phyloP scores from a whole-genome alignment of 805 yeast genomes.

The Candida tammaniensis region DNA sequence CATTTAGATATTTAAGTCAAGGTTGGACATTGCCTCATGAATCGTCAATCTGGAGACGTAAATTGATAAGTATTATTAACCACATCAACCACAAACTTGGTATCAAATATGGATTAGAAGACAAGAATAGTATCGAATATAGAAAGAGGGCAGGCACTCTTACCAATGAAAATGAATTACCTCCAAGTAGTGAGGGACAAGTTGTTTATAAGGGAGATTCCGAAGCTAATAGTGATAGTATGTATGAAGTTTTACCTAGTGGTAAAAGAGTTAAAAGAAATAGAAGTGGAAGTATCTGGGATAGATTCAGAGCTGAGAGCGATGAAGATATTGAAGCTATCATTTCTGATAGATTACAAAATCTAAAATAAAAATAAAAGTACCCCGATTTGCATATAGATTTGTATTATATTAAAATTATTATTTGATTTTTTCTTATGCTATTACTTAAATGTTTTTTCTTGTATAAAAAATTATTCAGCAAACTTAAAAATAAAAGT shows the following conservation, averaged over 20 bases:
- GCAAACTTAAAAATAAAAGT: conserved; percentile 54
- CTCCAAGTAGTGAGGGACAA: conserved; percentile 44
- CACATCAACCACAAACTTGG: conserved; percentile 1
- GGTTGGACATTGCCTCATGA: conserved; percentile 72
- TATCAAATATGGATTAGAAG: conserved; percentile 5
- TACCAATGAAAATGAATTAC: conserved; percentile 45
- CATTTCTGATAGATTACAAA: conserved; percentile 44
- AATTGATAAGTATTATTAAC: conserved; percentile 1
- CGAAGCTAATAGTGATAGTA: conserved; percentile 17
- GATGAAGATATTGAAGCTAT: conserved; percentile 51
- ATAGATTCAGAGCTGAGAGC: conserved; percentile 7
- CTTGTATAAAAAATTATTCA: conserved; percentile 18
- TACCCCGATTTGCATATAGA: not conserved
- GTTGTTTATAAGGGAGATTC: conserved; percentile 26
- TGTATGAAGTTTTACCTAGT: conserved; percentile 66
- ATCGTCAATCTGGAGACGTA: conserved; percentile 22
- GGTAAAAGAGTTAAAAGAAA: conserved; percentile 56
- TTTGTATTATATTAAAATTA: conserved; percentile 2
- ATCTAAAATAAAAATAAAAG: conserved; percentile 6
- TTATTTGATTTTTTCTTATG: conserved; percentile 1
- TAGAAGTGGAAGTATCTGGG: conserved; percentile 7
- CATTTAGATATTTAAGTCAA: conserved; percentile 70
- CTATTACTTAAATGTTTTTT: not conserved
- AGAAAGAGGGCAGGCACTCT: conserved; percentile 51
- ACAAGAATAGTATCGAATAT: conserved; percentile 31